Percentiles rank a stretch among this genome's conserved stretches.
Conservation (phyloP, 495 filamentous ascomycete genomes). For the Emericellopsis terricola region DNA sequence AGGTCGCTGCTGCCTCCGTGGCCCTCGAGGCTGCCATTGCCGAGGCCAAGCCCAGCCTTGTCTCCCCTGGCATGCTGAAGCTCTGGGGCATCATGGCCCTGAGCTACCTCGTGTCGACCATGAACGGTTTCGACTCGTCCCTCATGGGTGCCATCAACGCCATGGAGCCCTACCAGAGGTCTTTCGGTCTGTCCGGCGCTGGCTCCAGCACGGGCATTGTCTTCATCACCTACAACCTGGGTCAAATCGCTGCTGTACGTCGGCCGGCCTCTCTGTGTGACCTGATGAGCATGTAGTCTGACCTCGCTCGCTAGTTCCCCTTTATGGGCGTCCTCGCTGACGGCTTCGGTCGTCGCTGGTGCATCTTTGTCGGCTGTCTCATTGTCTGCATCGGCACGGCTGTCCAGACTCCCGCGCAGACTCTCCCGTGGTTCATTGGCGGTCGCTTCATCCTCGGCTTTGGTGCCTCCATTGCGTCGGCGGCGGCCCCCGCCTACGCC, state of each 20-base stretch:
- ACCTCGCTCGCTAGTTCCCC: too few species aligned
- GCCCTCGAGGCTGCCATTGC: slow-evolving; percentile 21
- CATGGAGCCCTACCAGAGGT: slow-evolving; percentile 21
- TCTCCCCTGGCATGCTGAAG: slow-evolving; percentile 28
- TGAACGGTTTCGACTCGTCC: slow-evolving; percentile 26
- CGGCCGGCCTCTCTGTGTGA: too few species aligned
- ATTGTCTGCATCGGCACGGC: slow-evolving; percentile 34
- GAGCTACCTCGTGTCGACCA: slow-evolving; percentile 27
- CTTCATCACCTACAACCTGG: slow-evolving; percentile 4
- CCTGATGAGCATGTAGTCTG: too few species aligned
- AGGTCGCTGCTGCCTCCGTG: slow-evolving; percentile 14
- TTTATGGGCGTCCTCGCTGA: slow-evolving; percentile 15
- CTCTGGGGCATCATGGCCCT: slow-evolving; percentile 23
- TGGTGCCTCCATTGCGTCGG: slow-evolving; percentile 3
- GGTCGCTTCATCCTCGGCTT: slow-evolving; percentile 1
- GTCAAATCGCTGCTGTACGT: not conserved
- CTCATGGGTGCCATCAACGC: slow-evolving; percentile 26
- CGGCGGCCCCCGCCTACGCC: slow-evolving; percentile 4
- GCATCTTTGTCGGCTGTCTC: slow-evolving; percentile 33
- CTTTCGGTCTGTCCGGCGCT: slow-evolving; percentile 19
- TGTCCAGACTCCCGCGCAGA: slow-evolving; percentile 25
- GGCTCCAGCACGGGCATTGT: slow-evolving; percentile 12
- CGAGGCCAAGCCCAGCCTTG: slow-evolving; percentile 21
- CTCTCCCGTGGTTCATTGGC: slow-evolving; percentile 1
- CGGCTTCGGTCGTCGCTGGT: slow-evolving; percentile 26